phyloP scores from a whole-genome alignment of 1,284 basidiomycete species.

The Wolfiporia cocos region DNA sequence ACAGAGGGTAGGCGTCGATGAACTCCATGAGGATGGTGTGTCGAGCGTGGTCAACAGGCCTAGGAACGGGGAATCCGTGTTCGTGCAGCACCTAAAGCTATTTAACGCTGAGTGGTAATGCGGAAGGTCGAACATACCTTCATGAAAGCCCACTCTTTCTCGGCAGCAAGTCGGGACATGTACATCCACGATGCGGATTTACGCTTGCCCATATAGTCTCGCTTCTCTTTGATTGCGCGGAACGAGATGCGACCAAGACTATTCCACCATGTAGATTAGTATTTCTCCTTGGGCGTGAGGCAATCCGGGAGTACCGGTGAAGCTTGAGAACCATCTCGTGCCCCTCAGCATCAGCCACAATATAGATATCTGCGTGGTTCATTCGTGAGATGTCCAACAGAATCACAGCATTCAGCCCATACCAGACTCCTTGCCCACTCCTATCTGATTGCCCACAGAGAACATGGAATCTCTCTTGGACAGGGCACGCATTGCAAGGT shows the following conservation, averaged over 20 bases:
- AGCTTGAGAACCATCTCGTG: constrained; percentile 89
- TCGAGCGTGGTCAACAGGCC: constrained; percentile 89
- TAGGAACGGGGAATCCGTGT: constrained; percentile 90
- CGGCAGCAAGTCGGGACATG: constrained; percentile 92
- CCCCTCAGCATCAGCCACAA: constrained; percentile 82
- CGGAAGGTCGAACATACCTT: constrained; percentile 49
- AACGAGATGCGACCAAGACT: constrained; percentile 96
- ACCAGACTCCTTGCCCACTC: constrained; percentile 97
- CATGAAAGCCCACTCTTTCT: constrained; percentile 99
- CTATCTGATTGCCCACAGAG: constrained; percentile 95
- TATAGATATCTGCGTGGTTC: constrained; percentile 71
- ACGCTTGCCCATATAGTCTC: constrained; percentile 95
- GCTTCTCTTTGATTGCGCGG: constrained; percentile 93
- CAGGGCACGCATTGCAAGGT: constrained; percentile 88
- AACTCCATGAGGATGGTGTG: constrained; percentile 97
- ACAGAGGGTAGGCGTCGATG: constrained; percentile 94
- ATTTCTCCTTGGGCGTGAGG: background rate
- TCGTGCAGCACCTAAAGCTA: constrained; percentile 78
- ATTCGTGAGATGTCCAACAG: background rate
- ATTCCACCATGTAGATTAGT: constrained; percentile 7
- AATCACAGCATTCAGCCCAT: constrained; percentile 14
- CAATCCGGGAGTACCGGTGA: constrained; percentile 59
- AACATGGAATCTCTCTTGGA: constrained; percentile 84
- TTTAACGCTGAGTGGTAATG: constrained; percentile 1
- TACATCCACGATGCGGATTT: constrained; percentile 99